A percentile compares a stretch with the other conserved stretches of the same genome.
Conservation (phyloP, 2,329 filamentous ascomycete genomes). For the Neofusicoccum cordaticola region DNA sequence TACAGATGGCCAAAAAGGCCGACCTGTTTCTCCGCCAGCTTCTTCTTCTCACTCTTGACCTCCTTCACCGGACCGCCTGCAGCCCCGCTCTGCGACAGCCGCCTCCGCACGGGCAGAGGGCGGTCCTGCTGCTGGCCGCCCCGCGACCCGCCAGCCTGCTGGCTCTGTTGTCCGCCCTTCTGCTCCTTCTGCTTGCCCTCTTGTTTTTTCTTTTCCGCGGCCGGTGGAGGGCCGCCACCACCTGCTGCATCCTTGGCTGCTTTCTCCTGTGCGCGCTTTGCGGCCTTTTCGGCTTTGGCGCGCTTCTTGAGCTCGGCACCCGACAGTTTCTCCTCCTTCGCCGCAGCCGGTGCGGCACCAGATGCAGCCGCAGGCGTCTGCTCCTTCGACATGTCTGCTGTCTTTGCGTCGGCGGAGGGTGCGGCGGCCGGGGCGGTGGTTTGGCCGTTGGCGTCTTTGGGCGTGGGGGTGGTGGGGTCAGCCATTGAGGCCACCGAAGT, state of each 20-base stretch:
- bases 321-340: constrained; percentile 55
- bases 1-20: constrained; percentile 82
- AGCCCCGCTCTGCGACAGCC: constrained; percentile 31
- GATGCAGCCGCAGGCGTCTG: not conserved
- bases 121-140: constrained; percentile 26
- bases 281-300: constrained; percentile 88
- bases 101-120: constrained; percentile 29
- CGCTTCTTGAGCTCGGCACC: constrained; percentile 82
- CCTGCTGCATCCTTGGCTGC: constrained; percentile 35
- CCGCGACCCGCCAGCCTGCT: constrained; percentile 33
- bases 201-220: constrained; percentile 35
- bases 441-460: constrained; percentile 5
- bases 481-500: constrained; percentile 11
- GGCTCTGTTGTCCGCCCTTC: constrained; percentile 28
- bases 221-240: constrained; percentile 28
- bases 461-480: constrained; percentile 11
- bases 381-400: constrained; percentile 1
- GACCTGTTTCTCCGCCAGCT: constrained; percentile 54
- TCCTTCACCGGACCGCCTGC: constrained; percentile 27
- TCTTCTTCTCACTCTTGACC: constrained; percentile 33
- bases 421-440: not conserved
- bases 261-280: constrained; percentile 72
- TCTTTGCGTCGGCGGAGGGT: not conserved
- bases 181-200: constrained; percentile 40
- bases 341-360: constrained; percentile 4